A percentile compares a stretch with the other conserved stretches of the same genome.
These are phyloP conservation scores for Colletotrichum phormii DNA, from an alignment of 2,329 filamentous ascomycete species.

Conservation along the genomic window DNA sequence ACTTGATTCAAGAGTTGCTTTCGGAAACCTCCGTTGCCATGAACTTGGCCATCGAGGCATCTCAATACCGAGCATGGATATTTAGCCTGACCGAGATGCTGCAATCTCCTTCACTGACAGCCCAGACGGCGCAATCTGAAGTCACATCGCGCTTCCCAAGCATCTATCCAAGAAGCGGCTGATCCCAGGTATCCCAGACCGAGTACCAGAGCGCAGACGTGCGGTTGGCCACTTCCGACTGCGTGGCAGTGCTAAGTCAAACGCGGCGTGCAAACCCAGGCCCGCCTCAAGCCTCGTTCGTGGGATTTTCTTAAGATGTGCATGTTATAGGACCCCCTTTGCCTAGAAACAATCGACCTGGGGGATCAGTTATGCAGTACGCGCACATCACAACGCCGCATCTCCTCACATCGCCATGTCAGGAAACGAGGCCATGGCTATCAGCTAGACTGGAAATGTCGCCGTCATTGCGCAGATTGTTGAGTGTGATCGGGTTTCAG, in stretches of 20 bases:
- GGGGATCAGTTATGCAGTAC: background rate
- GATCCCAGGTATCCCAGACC: slow-evolving; percentile 1
- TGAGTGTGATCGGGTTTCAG: background rate
- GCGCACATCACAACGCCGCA: background rate
- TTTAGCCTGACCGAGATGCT: background rate
- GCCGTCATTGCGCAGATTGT: slow-evolving; percentile 1
- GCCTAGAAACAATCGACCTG: background rate
- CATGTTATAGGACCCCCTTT: slow-evolving; percentile 39
- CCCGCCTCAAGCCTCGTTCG: background rate
- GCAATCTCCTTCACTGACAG: background rate
- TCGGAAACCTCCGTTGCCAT: background rate
- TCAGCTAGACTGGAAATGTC: background rate
- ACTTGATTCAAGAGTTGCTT: no score
- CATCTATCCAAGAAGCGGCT: slow-evolving; percentile 17
- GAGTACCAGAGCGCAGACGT: background rate
- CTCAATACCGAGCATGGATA: background rate
- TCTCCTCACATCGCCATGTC: background rate
- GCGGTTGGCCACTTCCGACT: background rate
- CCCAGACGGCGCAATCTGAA: slow-evolving; percentile 2
- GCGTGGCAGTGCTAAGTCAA: slow-evolving; percentile 27
- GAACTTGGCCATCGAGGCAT: background rate
- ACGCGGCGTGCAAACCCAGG: background rate
- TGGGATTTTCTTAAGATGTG: slow-evolving; percentile 45
- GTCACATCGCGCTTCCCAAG: slow-evolving; percentile 29
- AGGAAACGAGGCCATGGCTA: background rate